Evolutionary conservation across 345 rosid genomes (phyloP), one percentile per base, ranked within the genome.

Genomic region (Rhodamnia argentea): DNA sequence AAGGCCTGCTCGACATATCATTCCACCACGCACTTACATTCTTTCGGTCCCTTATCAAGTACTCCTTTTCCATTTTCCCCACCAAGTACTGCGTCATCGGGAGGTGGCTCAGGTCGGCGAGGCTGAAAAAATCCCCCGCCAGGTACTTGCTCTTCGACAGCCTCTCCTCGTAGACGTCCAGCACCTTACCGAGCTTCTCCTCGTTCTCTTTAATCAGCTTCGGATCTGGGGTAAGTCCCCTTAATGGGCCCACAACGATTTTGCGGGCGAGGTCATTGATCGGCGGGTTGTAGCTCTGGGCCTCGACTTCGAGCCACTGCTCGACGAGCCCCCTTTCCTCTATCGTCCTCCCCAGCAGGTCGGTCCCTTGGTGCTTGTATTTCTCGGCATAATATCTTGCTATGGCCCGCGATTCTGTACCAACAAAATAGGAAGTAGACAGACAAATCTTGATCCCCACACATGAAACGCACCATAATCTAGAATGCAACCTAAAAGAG

Each of bases 11-110:
- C 81, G 93, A 92, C 86, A 94, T 94, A 15, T 90, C 89, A 57
- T 94, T 94, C 96, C 97, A 93, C 97, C 96, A 94, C 1, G 90
- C 90, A 75, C 93, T 94, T 82, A 92, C 94, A 60, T 94, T 92
- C 85, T 94, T 90, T 91, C 97, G 92, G 40, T 90, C 88, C 85
- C 88, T 90, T 44, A 94, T 92, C 94, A 94, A 10, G 82, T 90
- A 84, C 86, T 90, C 92, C 86, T 92, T 94, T 37, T 87, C 87
- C 74, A 93, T 90, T 4, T 87, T 90, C 15, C 93, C 94, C 37
- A 95, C 92, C 92, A 93, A 64, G 88, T 92, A 92, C 23, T 94
- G 91, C 10, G 94, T 91, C 55, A 92, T 92, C 0, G 98, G 95
- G 9, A 95, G 90, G 90, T 95, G 92, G 85, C 95, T 92, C 24